Conservation (phyloP, 106 monocot genomes). For the Allium cepa region DNA sequence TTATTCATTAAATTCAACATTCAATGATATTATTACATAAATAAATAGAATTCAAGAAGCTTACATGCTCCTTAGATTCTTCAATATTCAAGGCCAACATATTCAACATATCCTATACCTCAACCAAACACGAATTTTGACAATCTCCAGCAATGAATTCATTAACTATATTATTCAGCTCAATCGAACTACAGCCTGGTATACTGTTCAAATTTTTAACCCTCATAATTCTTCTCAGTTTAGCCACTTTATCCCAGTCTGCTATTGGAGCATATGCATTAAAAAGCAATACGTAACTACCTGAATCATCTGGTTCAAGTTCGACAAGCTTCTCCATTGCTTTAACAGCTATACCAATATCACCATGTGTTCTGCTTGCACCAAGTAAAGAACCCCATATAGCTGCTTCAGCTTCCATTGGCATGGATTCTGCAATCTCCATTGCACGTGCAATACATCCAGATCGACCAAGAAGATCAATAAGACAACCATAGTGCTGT, state of each 20-base stretch:
- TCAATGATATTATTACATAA: background rate
- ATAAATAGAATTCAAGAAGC: background rate
- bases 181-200: constrained; percentile 74
- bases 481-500: constrained; percentile 75
- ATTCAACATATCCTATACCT: constrained; percentile 28
- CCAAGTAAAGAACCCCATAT: constrained; percentile 71
- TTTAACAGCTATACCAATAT: constrained; percentile 26
- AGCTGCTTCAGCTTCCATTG: constrained; percentile 43
- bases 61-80: background rate
- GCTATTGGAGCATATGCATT: constrained; percentile 46
- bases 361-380: constrained; percentile 34
- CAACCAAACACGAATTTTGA: constrained; percentile 12
- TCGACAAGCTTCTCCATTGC: constrained; percentile 38
- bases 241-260: constrained; percentile 57
- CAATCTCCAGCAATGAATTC: constrained; percentile 47
- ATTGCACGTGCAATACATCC: constrained; percentile 32
- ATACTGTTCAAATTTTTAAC: constrained; percentile 44
- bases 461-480: constrained; percentile 53
- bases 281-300: constrained; percentile 58
- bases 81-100: constrained; percentile 17
- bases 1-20: background rate
- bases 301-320: constrained; percentile 56
- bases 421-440: constrained; percentile 35
- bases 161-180: constrained; percentile 40
- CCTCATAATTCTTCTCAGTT: constrained; percentile 42